phyloP scores from a whole-genome alignment of 1,139 yeast genomes.

The Kluyveromyces sp. region DNA sequence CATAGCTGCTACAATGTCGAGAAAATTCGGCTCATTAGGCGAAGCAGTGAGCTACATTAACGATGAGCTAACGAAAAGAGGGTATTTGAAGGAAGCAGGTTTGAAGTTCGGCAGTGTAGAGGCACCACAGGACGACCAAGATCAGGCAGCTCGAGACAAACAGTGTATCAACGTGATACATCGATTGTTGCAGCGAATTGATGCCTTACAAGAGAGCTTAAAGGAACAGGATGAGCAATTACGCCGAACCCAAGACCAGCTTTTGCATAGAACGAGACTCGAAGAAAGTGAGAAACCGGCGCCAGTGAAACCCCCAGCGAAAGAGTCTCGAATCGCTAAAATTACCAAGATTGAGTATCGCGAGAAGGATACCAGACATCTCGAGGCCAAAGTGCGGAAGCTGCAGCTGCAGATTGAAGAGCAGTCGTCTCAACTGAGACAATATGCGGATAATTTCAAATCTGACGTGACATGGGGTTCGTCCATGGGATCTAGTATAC shows the following conservation, averaged over 20 bases:
- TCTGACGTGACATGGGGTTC: constrained; percentile 3
- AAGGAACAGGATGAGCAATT: constrained; percentile 4
- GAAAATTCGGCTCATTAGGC: constrained; percentile 14
- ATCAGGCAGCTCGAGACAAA: constrained; percentile 8
- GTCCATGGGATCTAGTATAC: neutral
- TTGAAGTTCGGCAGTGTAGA: constrained; percentile 5
- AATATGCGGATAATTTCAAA: neutral
- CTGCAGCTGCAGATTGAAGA: constrained; percentile 1
- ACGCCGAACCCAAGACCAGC: neutral
- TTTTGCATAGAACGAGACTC: neutral
- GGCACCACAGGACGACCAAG: constrained; percentile 1
- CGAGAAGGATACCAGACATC: constrained; percentile 3
- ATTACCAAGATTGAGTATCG: constrained; percentile 4
- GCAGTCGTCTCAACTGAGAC: neutral
- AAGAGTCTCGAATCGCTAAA: neutral
- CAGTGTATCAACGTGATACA: constrained; percentile 11
- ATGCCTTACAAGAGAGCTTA: constrained; percentile 5
- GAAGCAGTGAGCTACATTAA: constrained; percentile 18
- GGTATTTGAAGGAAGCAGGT: constrained; percentile 12
- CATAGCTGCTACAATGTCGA: neutral
- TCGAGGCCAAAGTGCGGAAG: constrained; percentile 3
- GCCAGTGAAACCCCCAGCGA: neutral
- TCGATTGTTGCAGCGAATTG: constrained; percentile 10
- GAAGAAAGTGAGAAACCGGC: constrained; percentile 3
- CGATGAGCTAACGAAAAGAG: constrained; percentile 15